Percentiles rank a stretch among this genome's conserved stretches.
phyloP scores from a whole-genome alignment of 257 asterid species.

The Henckelia pumila region DNA sequence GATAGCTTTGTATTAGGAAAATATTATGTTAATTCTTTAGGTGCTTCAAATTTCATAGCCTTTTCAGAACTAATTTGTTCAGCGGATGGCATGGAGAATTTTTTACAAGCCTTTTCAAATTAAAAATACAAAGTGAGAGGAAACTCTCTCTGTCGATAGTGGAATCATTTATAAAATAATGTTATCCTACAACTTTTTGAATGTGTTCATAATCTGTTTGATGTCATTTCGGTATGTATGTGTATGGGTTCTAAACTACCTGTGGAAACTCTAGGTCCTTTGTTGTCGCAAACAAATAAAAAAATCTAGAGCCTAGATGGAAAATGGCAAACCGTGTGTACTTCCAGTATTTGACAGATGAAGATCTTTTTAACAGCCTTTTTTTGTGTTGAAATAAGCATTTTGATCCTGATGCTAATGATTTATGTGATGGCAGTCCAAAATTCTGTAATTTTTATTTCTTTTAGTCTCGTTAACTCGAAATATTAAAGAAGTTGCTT shows the following conservation, averaged over 20 bases:
- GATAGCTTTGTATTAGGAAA: neutral
- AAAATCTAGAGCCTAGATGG: constrained; percentile 3
- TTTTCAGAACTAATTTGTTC: too few relatives aligned
- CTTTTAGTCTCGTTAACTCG: constrained; percentile 12
- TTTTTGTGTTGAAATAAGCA: neutral
- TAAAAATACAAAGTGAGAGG: too few relatives aligned
- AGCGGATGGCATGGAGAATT: too few relatives aligned
- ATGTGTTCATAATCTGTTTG: neutral
- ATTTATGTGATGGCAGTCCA: constrained; percentile 5
- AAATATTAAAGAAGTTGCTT: constrained; percentile 14
- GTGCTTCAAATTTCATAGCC: neutral
- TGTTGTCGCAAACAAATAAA: constrained; percentile 4
- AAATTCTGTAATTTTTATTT: constrained; percentile 1
- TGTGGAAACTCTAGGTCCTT: neutral
- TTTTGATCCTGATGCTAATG: constrained; percentile 3
- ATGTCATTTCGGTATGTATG: neutral
- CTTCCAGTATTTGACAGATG: constrained; percentile 12
- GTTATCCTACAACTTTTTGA: neutral
- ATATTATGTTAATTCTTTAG: neutral
- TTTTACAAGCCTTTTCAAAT: too few relatives aligned
- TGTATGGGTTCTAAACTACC: neutral
- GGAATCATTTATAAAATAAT: neutral
- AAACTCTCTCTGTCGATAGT: too few relatives aligned
- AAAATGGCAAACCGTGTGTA: neutral
- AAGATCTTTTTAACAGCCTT: constrained; percentile 6